A percentile compares a stretch with the other conserved stretches of the same genome.
These are phyloP conservation scores for Chloris gayana DNA, from an alignment of 176 grass and related monocot species.

Conservation along the genomic window DNA sequence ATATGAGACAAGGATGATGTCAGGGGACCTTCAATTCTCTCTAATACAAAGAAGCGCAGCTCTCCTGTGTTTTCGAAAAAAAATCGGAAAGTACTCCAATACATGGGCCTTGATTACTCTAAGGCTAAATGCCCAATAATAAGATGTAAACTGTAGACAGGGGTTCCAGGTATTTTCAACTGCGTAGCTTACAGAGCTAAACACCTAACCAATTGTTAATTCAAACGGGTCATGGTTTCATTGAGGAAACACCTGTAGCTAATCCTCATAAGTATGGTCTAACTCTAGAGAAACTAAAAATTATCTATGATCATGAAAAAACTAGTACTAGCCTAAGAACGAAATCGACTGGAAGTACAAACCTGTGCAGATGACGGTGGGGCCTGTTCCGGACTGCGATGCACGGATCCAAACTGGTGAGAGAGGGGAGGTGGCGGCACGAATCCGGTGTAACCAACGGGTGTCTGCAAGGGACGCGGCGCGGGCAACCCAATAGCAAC, in stretches of 20 bases:
- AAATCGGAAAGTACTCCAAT: too few species aligned
- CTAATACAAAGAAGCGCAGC: too few species aligned
- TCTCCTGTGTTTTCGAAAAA: too few species aligned
- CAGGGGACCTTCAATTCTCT: too few species aligned
- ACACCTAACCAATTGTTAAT: not conserved
- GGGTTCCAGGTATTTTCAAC: not conserved
- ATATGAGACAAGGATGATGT: too few species aligned
- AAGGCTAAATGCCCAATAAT: too few species aligned
- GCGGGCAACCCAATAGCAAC: constrained; percentile 50
- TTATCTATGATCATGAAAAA: not conserved
- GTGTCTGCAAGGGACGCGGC: constrained; percentile 47
- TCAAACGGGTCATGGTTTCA: not conserved
- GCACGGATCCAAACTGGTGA: constrained; percentile 55
- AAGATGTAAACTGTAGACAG: not conserved
- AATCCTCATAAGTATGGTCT: constrained; percentile 6
- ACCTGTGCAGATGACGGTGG: constrained; percentile 59
- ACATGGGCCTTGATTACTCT: too few species aligned
- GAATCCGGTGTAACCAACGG: constrained; percentile 53
- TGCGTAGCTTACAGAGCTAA: constrained; percentile 19
- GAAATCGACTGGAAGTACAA: not conserved
- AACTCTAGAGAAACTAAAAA: not conserved
- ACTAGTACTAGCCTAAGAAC: constrained; percentile 4
- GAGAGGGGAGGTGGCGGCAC: constrained; percentile 56
- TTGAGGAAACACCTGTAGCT: not conserved
- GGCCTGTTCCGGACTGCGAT: constrained; percentile 60